Evolutionary conservation across 106 monocot genomes (phyloP).

Genomic region (Alisma plantagoaquatica): DNA sequence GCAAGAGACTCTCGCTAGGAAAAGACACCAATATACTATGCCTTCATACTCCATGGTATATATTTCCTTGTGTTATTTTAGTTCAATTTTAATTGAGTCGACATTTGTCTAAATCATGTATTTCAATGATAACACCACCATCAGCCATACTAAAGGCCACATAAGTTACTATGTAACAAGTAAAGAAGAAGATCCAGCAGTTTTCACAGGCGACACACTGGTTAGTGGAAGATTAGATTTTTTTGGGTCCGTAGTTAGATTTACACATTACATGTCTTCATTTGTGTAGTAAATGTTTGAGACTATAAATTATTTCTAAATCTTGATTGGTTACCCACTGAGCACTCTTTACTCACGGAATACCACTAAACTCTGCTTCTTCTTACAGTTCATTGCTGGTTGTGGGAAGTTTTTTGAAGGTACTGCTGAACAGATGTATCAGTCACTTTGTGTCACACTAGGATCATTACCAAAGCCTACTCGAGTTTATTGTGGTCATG

Average conservation of each 20-base stretch:
- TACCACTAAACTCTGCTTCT: too few relatives aligned
- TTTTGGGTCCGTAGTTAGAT: neutral
- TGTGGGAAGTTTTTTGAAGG: constrained; percentile 99
- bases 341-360: too few relatives aligned
- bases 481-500: constrained; percentile 95
- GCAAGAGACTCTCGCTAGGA: constrained; percentile 62
- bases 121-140: neutral
- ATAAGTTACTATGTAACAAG: constrained; percentile 85
- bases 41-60: constrained; percentile 95
- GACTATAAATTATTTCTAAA: too few relatives aligned
- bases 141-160: constrained; percentile 94
- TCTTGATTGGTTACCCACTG: too few relatives aligned
- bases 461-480: constrained; percentile 89
- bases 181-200: constrained; percentile 70
- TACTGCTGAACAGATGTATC: constrained; percentile 90
- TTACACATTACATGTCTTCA: too few relatives aligned
- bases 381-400: constrained; percentile 78
- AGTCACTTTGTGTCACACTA: constrained; percentile 85
- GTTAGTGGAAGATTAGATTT: constrained; percentile 25
- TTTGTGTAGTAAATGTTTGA: too few relatives aligned
- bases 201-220: constrained; percentile 97
- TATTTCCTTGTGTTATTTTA: neutral
- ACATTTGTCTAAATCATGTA: constrained; percentile 2
- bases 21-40: constrained; percentile 39
- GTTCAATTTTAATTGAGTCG: neutral